These are phyloP conservation scores for Pseudocercospora fijiensis DNA, from an alignment of 2,329 filamentous ascomycete genomes.

Conservation along the genomic window DNA sequence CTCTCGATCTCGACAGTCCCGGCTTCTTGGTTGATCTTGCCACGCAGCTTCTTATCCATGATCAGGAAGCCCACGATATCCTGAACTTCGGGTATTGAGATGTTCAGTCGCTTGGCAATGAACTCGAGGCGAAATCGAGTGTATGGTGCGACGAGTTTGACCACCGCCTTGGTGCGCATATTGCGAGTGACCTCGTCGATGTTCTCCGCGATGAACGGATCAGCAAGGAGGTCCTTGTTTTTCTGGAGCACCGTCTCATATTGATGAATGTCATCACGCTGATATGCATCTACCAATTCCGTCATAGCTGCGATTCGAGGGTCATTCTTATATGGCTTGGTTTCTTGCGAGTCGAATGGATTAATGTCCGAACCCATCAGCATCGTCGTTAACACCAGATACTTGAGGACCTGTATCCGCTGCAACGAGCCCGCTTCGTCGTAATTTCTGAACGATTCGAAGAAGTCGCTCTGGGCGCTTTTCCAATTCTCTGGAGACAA, in stretches of 20 bases:
- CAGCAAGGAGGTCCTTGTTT: conserved; percentile 84
- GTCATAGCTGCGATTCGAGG: conserved; percentile 96
- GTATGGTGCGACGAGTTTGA: conserved; percentile 93
- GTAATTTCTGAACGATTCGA: conserved; percentile 98
- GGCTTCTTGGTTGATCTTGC: conserved; percentile 83
- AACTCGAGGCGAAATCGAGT: conserved; percentile 85
- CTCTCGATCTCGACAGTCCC: conserved; percentile 80
- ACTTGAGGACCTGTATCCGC: conserved; percentile 95
- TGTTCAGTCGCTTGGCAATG: conserved; percentile 84
- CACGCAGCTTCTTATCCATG: conserved; percentile 80
- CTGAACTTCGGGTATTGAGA: conserved; percentile 80
- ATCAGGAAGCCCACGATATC: conserved; percentile 96
- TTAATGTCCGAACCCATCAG: conserved; percentile 98
- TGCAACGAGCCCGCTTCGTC: conserved; percentile 96
- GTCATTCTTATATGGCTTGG: conserved; percentile 95
- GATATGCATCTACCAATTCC: conserved; percentile 92
- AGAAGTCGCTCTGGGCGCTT: conserved; percentile 94
- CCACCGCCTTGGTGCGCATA: conserved; percentile 92
- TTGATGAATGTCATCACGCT: conserved; percentile 86
- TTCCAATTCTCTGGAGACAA: conserved; percentile 80
- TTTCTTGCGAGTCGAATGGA: conserved; percentile 97
- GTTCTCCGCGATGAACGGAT: conserved; percentile 97
- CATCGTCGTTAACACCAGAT: conserved; percentile 95
- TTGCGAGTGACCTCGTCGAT: conserved; percentile 98
- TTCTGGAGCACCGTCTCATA: conserved; percentile 86